phyloP scores from a whole-genome alignment of 1,284 basidiomycete species.

The Tetrapyrgos nigripes region DNA sequence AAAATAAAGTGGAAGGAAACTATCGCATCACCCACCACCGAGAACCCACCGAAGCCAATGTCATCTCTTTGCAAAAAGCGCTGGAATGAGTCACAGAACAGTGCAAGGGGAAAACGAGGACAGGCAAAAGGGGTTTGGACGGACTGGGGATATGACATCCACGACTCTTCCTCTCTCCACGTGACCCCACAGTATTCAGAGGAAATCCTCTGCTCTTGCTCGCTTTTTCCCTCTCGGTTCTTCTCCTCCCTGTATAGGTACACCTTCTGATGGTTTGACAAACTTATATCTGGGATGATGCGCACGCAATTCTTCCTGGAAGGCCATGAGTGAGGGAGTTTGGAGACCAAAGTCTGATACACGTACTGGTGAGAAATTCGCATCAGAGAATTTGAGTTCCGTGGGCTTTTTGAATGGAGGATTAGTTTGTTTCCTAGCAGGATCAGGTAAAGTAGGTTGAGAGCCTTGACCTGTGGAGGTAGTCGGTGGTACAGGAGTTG shows the following conservation, averaged over 20 bases:
- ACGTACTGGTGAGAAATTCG: conserved; percentile 79
- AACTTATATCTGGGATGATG: conserved; percentile 77
- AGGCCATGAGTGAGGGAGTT: conserved; percentile 4
- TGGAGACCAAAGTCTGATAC: neutral
- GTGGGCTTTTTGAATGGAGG: conserved; percentile 80
- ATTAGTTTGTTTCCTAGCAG: conserved; percentile 66
- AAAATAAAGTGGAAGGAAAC: neutral
- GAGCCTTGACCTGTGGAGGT: conserved; percentile 29
- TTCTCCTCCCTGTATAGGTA: conserved; percentile 44
- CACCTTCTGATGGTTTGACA: conserved; percentile 45
- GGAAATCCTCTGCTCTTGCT: conserved; percentile 79
- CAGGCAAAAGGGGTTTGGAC: conserved; percentile 29
- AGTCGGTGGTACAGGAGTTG: conserved; percentile 25
- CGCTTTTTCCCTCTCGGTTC: conserved; percentile 79
- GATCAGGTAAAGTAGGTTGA: conserved; percentile 61
- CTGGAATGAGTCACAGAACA: neutral
- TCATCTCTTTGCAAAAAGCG: neutral
- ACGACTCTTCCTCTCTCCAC: conserved; percentile 4
- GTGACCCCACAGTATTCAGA: conserved; percentile 44
- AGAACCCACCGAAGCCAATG: neutral
- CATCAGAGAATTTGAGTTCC: conserved; percentile 75
- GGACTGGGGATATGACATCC: conserved; percentile 31
- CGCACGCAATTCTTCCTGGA: conserved; percentile 83
- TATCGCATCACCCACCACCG: neutral
- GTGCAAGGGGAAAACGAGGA: neutral